A percentile compares a stretch with the other conserved stretches of the same genome.
Conservation (phyloP, 768 basidiomycete genomes). For the Podaxis sp. region DNA sequence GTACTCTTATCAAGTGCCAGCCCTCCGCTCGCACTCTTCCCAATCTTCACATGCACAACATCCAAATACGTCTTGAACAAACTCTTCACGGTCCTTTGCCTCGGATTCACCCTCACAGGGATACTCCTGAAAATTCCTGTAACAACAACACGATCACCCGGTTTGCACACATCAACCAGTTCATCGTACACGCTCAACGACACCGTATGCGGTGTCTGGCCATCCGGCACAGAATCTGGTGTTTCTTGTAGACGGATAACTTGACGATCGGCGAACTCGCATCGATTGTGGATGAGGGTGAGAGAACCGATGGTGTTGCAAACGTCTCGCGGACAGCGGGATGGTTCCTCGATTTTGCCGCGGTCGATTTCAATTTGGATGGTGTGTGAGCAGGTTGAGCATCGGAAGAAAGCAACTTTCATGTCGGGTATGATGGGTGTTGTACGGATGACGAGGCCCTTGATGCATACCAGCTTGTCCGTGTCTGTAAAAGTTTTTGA, state of each 20-base stretch:
- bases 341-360: conserved; percentile 95
- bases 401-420: conserved; percentile 98
- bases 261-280: conserved; percentile 94
- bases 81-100: conserved; percentile 88
- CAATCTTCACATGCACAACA: conserved; percentile 83
- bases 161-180: conserved; percentile 93
- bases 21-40: conserved; percentile 41
- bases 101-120: conserved; percentile 92
- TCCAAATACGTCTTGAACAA: conserved; percentile 98
- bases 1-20: conserved; percentile 81
- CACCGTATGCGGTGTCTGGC: conserved; percentile 97
- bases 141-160: conserved; percentile 88
- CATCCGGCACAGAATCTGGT: conserved; percentile 96
- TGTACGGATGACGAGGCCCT: conserved; percentile 95
- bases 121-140: conserved; percentile 95
- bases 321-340: conserved; percentile 88
- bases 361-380: conserved; percentile 96
- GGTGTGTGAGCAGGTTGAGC: conserved; percentile 94
- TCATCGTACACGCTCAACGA: conserved; percentile 98
- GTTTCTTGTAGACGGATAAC: conserved; percentile 96
- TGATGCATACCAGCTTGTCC: conserved; percentile 94
- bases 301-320: conserved; percentile 88
- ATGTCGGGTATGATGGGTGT: conserved; percentile 99
- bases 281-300: conserved; percentile 95
- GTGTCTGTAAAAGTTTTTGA: conserved; percentile 64